Conservation (phyloP, 1,284 basidiomycete genomes). For the Entoloma clypeatum region DNA sequence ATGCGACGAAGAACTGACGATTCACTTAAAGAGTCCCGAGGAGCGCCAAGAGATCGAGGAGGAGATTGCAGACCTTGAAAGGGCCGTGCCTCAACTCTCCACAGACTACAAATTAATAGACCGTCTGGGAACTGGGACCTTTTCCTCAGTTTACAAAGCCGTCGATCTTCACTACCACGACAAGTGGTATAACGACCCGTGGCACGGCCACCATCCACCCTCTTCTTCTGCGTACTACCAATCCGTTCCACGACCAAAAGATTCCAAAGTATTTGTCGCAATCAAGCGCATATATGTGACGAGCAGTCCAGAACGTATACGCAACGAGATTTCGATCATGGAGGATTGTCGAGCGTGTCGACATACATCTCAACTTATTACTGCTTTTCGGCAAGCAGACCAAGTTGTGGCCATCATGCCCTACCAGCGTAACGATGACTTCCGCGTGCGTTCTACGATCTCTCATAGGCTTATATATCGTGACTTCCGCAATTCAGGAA, state of each 20-base stretch:
- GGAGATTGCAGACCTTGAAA: conserved; percentile 69
- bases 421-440: conserved; percentile 90
- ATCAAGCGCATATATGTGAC: conserved; percentile 98
- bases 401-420: conserved; percentile 96
- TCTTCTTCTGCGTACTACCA: conserved; percentile 61
- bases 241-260: conserved; percentile 37
- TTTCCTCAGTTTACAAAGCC: conserved; percentile 98
- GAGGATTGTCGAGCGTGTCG: conserved; percentile 79
- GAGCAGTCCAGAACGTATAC: conserved; percentile 87
- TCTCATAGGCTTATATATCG: conserved; percentile 8
- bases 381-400: conserved; percentile 88
- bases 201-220: conserved; percentile 67
- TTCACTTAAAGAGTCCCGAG: conserved; percentile 54
- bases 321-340: conserved; percentile 94
- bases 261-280: conserved; percentile 76
- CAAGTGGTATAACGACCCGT: conserved; percentile 79
- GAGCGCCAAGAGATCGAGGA: conserved; percentile 73
- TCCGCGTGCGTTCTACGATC: conserved; percentile 59
- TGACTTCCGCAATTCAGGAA: conserved; percentile 43
- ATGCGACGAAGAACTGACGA: conserved; percentile 55
- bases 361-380: conserved; percentile 89
- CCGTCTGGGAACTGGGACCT: conserved; percentile 94
- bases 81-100: conserved; percentile 57
- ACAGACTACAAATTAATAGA: conserved; percentile 84
- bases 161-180: conserved; percentile 74